Percentiles rank a stretch among this genome's conserved stretches.
phyloP scores from a whole-genome alignment of 495 filamentous ascomycete species.

The Neurospora cerealis region DNA sequence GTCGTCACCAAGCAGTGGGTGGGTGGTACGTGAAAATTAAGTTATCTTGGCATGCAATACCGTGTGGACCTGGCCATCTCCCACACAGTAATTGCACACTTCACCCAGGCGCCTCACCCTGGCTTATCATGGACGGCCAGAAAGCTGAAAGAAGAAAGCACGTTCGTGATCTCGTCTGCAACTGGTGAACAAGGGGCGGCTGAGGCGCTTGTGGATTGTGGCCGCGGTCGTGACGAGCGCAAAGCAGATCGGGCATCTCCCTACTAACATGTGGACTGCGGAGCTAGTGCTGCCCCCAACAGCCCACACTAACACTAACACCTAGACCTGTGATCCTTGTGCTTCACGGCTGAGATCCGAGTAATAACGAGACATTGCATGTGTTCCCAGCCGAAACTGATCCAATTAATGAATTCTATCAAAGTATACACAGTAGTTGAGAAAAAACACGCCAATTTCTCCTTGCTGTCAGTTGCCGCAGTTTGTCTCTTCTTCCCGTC shows the following conservation, averaged over 20 bases:
- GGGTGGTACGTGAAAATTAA: not conserved
- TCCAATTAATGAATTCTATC: not conserved
- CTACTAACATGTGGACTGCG: not conserved
- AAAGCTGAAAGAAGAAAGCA: not conserved
- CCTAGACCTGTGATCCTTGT: not conserved
- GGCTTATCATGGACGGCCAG: not conserved
- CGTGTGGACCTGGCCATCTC: not conserved
- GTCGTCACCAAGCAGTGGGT: not conserved
- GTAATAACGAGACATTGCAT: not conserved
- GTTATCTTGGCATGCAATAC: not conserved
- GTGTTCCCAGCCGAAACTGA: not conserved
- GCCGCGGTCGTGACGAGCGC: not conserved
- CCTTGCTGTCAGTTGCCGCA: not conserved
- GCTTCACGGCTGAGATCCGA: not conserved
- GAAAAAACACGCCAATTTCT: not conserved
- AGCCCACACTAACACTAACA: not conserved
- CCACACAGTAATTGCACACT: not conserved
- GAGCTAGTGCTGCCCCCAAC: not conserved
- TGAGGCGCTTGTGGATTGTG: not conserved
- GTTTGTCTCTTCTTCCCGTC: not conserved
- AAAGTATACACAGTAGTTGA: not conserved
- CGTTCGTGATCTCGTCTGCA: not conserved
- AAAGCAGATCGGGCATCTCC: not conserved
- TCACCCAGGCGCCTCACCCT: not conserved
- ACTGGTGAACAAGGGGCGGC: not conserved